Percentiles rank a stretch among this genome's conserved stretches.
Evolutionary conservation across 768 basidiomycete genomes (phyloP).

Genomic region (Hygrophorus russula): DNA sequence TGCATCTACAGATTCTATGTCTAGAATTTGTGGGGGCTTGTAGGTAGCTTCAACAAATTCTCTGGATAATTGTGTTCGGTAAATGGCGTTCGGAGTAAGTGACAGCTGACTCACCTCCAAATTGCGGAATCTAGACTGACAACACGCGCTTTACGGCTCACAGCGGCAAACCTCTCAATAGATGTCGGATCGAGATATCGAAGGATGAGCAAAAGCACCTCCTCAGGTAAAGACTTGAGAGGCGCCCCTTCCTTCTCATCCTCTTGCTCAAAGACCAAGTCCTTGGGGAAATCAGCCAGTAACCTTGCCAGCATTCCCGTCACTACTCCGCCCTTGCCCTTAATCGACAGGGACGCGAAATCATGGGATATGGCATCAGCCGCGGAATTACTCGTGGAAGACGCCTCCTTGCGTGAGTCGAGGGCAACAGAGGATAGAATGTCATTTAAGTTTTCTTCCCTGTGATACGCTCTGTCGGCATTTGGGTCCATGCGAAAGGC

Average conservation of each 20-base stretch:
- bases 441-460: conserved; percentile 27
- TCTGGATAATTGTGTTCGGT: conserved; percentile 24
- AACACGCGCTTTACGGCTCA: conserved; percentile 65
- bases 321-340: conserved; percentile 13
- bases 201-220: conserved; percentile 63
- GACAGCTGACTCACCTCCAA: conserved; percentile 53
- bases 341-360: conserved; percentile 13
- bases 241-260: conserved; percentile 48
- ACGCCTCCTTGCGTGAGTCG: conserved; percentile 5
- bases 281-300: conserved; percentile 34
- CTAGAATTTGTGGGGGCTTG: conserved; percentile 62
- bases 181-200: conserved; percentile 50
- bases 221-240: conserved; percentile 59
- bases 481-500: conserved; percentile 35
- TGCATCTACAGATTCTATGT: conserved; percentile 33
- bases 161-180: conserved; percentile 68
- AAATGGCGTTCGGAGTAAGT: not conserved
- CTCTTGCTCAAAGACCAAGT: conserved; percentile 55
- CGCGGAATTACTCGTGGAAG: not conserved
- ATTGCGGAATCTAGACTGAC: conserved; percentile 57
- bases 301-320: conserved; percentile 36
- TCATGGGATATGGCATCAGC: not conserved
- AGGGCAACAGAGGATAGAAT: conserved; percentile 11
- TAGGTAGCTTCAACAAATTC: conserved; percentile 56
- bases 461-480: conserved; percentile 62